A percentile compares a stretch with the other conserved stretches of the same genome.
Evolutionary conservation across 176 grass and related monocot species (phyloP).

Genomic region (Paspalum notatum): DNA sequence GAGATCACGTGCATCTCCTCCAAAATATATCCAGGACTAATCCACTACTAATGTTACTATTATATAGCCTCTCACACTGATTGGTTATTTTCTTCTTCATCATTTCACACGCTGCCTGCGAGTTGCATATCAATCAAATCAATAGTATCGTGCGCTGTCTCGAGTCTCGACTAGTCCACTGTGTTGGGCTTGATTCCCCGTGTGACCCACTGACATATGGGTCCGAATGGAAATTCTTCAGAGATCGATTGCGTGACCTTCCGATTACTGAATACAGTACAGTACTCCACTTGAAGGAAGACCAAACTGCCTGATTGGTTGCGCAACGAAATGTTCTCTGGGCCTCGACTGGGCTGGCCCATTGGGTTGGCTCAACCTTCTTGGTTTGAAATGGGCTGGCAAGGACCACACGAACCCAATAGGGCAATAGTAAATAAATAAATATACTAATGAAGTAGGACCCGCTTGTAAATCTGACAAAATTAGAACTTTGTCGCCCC

Average conservation of each 20-base stretch:
- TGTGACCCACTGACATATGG: background rate
- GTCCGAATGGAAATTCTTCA: background rate
- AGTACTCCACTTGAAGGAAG: too few species aligned
- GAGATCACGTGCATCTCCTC: constrained; percentile 57
- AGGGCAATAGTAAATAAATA: too few species aligned
- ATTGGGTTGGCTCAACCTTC: background rate
- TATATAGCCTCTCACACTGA: constrained; percentile 40
- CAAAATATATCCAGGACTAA: constrained; percentile 42
- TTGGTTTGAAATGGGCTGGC: background rate
- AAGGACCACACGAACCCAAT: too few species aligned
- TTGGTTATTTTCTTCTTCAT: too few species aligned
- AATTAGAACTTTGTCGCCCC: too few species aligned
- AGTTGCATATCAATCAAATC: background rate
- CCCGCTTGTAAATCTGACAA: too few species aligned
- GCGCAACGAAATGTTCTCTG: background rate
- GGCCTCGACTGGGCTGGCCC: background rate
- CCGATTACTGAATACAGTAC: too few species aligned
- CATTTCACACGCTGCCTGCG: too few species aligned
- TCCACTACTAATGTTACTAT: constrained; percentile 24
- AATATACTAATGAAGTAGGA: too few species aligned
- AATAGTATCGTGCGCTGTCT: too few species aligned
- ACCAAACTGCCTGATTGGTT: background rate
- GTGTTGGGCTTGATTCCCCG: background rate
- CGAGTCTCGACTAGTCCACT: too few species aligned
- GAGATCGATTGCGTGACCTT: too few species aligned